Evolutionary conservation across 306 rosid species (phyloP).

Genomic region (Vachellia collinsii): DNA sequence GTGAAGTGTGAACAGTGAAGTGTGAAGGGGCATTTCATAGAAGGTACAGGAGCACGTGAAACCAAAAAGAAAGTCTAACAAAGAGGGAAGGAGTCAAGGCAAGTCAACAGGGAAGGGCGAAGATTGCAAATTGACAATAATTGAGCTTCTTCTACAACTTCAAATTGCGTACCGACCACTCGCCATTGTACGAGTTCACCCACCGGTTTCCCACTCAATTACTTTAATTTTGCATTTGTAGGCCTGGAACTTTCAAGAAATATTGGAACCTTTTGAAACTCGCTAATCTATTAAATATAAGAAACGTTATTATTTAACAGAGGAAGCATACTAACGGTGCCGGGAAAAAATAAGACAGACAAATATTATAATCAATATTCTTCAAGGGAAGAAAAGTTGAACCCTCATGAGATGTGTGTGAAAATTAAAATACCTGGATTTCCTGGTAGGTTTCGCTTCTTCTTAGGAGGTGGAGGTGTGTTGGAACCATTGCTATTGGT

Average conservation of each 20-base stretch:
- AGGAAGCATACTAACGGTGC: neutral
- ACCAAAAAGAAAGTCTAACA: conserved; percentile 26
- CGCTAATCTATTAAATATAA: neutral
- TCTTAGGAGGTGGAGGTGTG: conserved; percentile 60
- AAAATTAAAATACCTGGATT: conserved; percentile 66
- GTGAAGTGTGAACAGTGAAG: neutral
- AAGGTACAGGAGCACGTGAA: conserved; percentile 25
- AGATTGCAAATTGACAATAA: conserved; percentile 60
- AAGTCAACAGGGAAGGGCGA: conserved; percentile 61
- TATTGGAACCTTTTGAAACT: neutral
- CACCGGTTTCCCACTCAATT: conserved; percentile 7
- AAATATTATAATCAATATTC: neutral
- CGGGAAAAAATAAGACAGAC: neutral
- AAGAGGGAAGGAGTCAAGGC: conserved; percentile 45
- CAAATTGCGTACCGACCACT: conserved; percentile 55
- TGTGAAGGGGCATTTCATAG: neutral
- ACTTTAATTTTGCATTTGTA: neutral
- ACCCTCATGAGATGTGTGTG: neutral
- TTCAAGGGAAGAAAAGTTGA: neutral
- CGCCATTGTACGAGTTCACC: conserved; percentile 31
- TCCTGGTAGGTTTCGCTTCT: conserved; percentile 87
- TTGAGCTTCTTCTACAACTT: conserved; percentile 55
- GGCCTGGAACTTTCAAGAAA: neutral
- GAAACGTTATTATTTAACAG: neutral
- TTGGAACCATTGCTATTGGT: conserved; percentile 60